Conservation (phyloP, 805 yeast genomes). For the Myxozyma udenii region DNA sequence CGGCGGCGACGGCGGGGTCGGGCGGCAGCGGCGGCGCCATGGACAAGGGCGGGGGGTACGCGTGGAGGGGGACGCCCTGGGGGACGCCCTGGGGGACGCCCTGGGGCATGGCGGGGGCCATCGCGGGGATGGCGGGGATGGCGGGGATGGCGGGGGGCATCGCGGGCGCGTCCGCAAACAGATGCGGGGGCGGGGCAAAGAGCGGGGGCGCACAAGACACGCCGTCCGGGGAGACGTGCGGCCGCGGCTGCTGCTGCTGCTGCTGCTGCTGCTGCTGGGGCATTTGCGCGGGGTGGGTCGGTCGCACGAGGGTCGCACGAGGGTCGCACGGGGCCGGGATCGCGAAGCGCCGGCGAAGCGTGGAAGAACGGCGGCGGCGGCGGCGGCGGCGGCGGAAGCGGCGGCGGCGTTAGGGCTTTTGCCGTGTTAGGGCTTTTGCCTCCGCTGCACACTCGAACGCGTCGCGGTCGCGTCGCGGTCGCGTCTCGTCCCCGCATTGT, state of each 20-base stretch:
- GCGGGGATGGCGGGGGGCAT: background rate
- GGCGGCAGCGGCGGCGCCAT: background rate
- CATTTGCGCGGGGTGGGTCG: conserved; percentile 56
- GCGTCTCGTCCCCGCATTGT: no score
- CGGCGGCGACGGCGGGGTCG: background rate
- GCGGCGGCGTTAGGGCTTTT: no score
- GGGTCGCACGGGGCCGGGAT: no score
- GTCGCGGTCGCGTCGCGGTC: no score
- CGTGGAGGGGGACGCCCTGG: no score
- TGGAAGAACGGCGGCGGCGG: no score
- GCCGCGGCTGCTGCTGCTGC: conserved; percentile 6
- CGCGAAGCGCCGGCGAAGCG: no score
- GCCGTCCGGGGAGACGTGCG: background rate
- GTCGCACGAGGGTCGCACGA: no score
- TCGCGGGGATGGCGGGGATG: background rate
- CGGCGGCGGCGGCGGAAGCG: no score
- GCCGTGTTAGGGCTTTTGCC: no score
- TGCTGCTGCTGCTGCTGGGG: conserved; percentile 12
- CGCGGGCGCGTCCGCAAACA: no score
- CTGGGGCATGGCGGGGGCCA: background rate
- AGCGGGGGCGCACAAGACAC: background rate
- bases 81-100: background rate
- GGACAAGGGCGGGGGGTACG: background rate
- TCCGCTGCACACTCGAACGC: no score
- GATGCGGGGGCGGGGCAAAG: background rate